Base-by-base conservation (phyloP, 495 filamentous ascomycete genomes). In the Rostrohypoxylon terebratum region DNA sequence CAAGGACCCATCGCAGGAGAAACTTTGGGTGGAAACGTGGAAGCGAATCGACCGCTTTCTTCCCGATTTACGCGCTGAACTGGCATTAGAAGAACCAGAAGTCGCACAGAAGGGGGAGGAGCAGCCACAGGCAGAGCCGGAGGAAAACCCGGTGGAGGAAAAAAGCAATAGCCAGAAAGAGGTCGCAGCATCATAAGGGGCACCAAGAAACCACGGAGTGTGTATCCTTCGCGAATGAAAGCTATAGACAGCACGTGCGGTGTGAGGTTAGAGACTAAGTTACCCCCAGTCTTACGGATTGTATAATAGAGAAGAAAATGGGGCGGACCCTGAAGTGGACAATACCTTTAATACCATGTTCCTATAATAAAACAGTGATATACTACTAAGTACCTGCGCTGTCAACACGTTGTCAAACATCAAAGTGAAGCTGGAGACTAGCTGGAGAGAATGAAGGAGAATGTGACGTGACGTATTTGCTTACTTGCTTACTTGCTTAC, bases 41-140 rank as follows among this genome's bases (percentile, higher is more conserved):
- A 94, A 92, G 78, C 85, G 94, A 55, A 87, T 99, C 44, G 93
- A 97, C 48, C 84, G 96, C 25, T 98, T 98, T 83, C 78, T 98
- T 63, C 96, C 96, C 0, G 88, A 91, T 67, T 80, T 99, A 63
- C 81, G 79, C 51, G 82, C 80, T 48, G 85, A 87, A 47, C 48
- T 88, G 44, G 82, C 80, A 16, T 71, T 86, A 42, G 86, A 87
- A 63, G 83, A 76, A 60, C 71, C 64, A 42, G 83, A 75, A 58
- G 66, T 55, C 13, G 48, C 66, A 50, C 63, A 42, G n/a, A 60
- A 68, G 50, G 62, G 60, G 50, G 62, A 63, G 23, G 33, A 73
- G 47, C 47, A 63, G 33, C 38, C 51, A 14, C 45, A 38, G 33
- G 13, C 57, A 11, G 76, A 69, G 31, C 59, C 55, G 42, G 33